These are phyloP conservation scores for Juglanconis sp. DNA, from an alignment of 2,329 filamentous ascomycete species.

Conservation along the genomic window DNA sequence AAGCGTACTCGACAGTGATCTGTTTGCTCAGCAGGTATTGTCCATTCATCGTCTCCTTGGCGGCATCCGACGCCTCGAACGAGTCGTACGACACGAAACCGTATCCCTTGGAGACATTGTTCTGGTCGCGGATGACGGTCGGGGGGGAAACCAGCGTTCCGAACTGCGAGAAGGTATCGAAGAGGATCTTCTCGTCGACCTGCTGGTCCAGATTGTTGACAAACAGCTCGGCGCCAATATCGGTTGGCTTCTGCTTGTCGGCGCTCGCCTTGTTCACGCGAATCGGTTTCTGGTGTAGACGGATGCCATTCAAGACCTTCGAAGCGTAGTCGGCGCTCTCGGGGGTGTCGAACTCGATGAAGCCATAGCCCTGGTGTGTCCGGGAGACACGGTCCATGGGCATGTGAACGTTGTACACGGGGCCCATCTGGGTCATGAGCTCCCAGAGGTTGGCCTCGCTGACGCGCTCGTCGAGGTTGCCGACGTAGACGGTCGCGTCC, in stretches of 20 bases:
- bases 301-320: conserved; percentile 93
- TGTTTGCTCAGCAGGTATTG: conserved; percentile 98
- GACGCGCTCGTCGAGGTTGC: conserved; percentile 96
- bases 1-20: conserved; percentile 94
- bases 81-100: conserved; percentile 91
- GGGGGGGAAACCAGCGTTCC: conserved; percentile 79
- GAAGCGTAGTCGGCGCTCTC: conserved; percentile 95
- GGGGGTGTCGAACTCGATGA: conserved; percentile 96
- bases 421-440: conserved; percentile 95
- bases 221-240: conserved; percentile 95
- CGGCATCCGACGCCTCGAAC: conserved; percentile 91
- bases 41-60: conserved; percentile 88
- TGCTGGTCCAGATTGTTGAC: conserved; percentile 91
- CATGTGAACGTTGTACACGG: conserved; percentile 96
- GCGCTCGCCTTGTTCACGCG: conserved; percentile 91
- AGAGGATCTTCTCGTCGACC: conserved; percentile 93
- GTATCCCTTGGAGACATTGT: conserved; percentile 87
- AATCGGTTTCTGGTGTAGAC: conserved; percentile 89
- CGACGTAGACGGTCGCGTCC: conserved; percentile 95
- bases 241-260: conserved; percentile 89
- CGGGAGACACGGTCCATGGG: conserved; percentile 98
- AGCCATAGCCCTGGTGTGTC: conserved; percentile 95
- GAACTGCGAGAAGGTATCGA: conserved; percentile 91
- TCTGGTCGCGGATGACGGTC: conserved; percentile 89
- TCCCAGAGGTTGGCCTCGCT: conserved; percentile 91